Evolutionary conservation across 1,139 yeast species (phyloP), one percentile per base, ranked within the genome.

Genomic region (Protomyces pachydermus): DNA sequence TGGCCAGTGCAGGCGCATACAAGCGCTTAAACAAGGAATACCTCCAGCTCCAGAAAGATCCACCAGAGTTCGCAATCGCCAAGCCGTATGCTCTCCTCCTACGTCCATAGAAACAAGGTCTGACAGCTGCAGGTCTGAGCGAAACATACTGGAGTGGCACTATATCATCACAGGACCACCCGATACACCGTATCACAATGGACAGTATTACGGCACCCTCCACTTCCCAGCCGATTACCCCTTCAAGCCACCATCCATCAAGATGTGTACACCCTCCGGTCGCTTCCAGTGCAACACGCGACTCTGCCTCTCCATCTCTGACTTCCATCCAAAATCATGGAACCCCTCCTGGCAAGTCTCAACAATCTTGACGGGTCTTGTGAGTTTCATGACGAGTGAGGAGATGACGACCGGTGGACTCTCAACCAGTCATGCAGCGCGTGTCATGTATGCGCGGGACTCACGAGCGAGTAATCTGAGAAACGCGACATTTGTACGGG

Each of bases 291-390:
- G 90, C 61, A 87, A 88, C 72, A 83, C 90, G 6, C 79, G 96
- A 56, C 80, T 91, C 56, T 91, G 98, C 76, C 78, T 91, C 60
- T 85, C 91, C 52, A 91, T 91, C 85, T 86, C 93, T 71, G 97
- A 91, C 74, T 91, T 84, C 74, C 98, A 91, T 71, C 97, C 97
- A 8, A 93, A 89, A 73, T 79, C 88, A 0, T 91, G 97, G 97
- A 90, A 91, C 74, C 97, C 97, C 1, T 90, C 95, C 3, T 91
- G 97, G 97, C 85, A 90, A 64, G 97, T 91, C 23, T 80, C 89
- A 34, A 89, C 97, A 0, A 91, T 91, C 25, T 79, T 91, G 70
- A 88, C 86, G 6, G 97, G 97, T 0, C 77, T 91, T 57, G 77
- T 91, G 69, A 87, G 96, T 72, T 91, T 91, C 72, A 91, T 91